Base-by-base conservation (phyloP, 1,139 yeast species). In the Saccharomyces hybrid region DNA sequence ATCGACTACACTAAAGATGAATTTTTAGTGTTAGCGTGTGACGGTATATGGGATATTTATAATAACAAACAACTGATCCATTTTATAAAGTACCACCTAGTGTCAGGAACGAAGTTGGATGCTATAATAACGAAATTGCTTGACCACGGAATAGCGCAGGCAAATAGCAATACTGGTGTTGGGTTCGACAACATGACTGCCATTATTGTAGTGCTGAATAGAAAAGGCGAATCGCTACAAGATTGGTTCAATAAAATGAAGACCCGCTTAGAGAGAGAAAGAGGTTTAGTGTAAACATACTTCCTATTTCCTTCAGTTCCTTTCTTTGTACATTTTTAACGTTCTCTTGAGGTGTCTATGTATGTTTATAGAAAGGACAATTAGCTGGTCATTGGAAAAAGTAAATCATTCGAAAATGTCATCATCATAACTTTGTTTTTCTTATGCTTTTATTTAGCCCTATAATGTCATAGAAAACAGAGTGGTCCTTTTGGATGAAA, bases 111-210 rank as follows among this genome's bases (percentile, higher is more conserved):
- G 73, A 78, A 75, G 58, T 70, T 86, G 34, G 80, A 81, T 51
- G 81, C 79, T 53, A 82, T 85, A 48, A 76, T 79, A 31, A 84
- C 83, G 56, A 77, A 77, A 58, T 70, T 85, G 2, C 69, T 86
- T 50, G 86, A 84, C 61, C 84, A 81, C 59, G 83, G 89, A 58
- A 77, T 86, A 51, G 77, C 81, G n/a, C 80, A 82, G 79, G 91
- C 93, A 2, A 81, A 84, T 59, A 83, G 84, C 51, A 76, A 80
- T 48, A 86, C 93, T 0, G 93, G 93, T 2, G 79, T 85, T 34
- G 95, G 95, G 0, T 86, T 84, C 64, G 95, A 86, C 67, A 86
- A 86, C 65, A 86, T 86, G 93, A 85, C 91, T 1, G 73, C 84
- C 29, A 77, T 84, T 7, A 78, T 86, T 4, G 76, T 86, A 14